phyloP scores from a whole-genome alignment of 805 yeast species.

The Metschnikowia sp. region DNA sequence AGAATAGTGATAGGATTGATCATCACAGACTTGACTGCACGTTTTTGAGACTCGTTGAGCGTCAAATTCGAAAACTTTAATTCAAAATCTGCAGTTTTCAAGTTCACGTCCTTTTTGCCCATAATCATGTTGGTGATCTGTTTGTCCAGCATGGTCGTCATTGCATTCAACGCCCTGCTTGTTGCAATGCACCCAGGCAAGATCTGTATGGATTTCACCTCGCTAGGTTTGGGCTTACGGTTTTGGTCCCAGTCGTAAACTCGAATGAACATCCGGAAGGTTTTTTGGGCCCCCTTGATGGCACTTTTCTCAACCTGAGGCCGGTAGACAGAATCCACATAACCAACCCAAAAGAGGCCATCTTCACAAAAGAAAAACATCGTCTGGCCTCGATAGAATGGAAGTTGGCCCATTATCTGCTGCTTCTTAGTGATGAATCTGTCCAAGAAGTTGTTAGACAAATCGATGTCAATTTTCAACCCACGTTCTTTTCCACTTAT shows the following conservation, averaged over 20 bases:
- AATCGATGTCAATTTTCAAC: neutral
- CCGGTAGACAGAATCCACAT: neutral
- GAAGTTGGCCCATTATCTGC: neutral
- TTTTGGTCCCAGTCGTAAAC: neutral
- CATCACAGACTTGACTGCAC: constrained; percentile 51
- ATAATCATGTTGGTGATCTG: neutral
- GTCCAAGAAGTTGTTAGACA: neutral
- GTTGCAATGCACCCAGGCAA: neutral
- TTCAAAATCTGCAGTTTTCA: constrained; percentile 17
- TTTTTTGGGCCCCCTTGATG: neutral
- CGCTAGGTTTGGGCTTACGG: neutral
- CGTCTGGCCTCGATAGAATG: neutral
- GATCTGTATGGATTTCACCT: neutral
- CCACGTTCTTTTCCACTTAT: neutral
- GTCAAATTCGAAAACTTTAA: constrained; percentile 35
- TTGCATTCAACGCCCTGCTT: neutral
- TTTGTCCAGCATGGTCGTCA: neutral
- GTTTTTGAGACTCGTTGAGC: constrained; percentile 71
- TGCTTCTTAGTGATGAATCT: neutral
- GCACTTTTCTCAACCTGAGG: neutral
- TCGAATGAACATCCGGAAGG: neutral
- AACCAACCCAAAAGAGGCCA: neutral
- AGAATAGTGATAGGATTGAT: constrained; percentile 10
- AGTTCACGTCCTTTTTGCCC: neutral
- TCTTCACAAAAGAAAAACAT: neutral